Base-by-base conservation (phyloP, 2,329 filamentous ascomycete genomes). In the Talaromyces rugulosus region DNA sequence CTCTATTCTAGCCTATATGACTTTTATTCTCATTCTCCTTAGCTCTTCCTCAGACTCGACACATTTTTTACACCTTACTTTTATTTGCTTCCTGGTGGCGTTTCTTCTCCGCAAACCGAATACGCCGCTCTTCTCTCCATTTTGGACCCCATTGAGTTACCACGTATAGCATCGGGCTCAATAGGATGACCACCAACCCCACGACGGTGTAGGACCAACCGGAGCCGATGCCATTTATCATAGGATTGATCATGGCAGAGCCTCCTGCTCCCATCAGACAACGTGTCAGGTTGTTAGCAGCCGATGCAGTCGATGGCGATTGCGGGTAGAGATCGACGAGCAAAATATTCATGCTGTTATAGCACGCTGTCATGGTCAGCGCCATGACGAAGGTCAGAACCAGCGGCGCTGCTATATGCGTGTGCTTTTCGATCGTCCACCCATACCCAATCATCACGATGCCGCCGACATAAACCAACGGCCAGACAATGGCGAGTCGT, bases 191-290 rank as follows among this genome's bases (percentile, higher is more conserved):
- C 1, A 81, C 62, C 59, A 75, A 59, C 53, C 79, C 67, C 66
- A 81, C 69, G 62, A 82, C 77, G 0, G 72, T 74, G 57, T 73
- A 75, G 44, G 69, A 72, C 69, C 70, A 72, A 7, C 70, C 69
- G 40, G 65, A 64, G 16, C 70, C 69, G 67, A 72, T 71, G 27
- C 30, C 34, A 51, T 74, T 63, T 31, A 73, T 69, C 76, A 80
- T 78, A 0, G 75, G 78, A 40, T 75, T 70, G 12, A 80, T 72
- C 4, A 76, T 70, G 5, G 77, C 77, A 5, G 72, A 77, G 0
- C 75, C 74, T 2, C 74, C 78, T 2, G 79, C 79, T 4, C 78
- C 78, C 7, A 81, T 67, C 58, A 78, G 66, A 62, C 79, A 81
- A 1, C 78, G 70, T 2, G 73, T 70, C 2, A 81, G 64, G 60